Evolutionary conservation across 75 land plant species (phyloP).

Genomic region (Gnetum montanum): DNA sequence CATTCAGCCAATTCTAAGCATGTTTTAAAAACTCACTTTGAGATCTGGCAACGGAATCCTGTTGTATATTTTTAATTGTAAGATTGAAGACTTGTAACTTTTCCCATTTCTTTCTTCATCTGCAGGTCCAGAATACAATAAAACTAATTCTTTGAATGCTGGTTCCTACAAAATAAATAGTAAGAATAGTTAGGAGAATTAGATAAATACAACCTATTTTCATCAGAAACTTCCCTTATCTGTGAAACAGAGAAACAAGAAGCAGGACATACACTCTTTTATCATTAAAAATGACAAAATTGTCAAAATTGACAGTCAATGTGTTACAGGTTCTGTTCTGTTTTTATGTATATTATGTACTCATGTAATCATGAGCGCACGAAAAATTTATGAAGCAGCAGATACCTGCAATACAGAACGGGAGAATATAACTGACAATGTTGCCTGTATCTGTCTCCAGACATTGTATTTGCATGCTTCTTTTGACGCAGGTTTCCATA

Average conservation of each 20-base stretch:
- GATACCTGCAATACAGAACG: constrained; percentile 58
- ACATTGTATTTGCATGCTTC: constrained; percentile 58
- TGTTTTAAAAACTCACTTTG: constrained; percentile 37
- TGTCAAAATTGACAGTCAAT: too few relatives aligned
- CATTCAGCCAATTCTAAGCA: too few relatives aligned
- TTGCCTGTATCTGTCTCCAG: constrained; percentile 57
- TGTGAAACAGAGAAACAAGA: too few relatives aligned
- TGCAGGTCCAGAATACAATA: constrained; percentile 40
- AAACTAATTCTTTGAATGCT: constrained; percentile 80
- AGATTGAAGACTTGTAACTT: constrained; percentile 20
- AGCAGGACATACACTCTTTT: too few relatives aligned
- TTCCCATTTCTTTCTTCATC: constrained; percentile 12
- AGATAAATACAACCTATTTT: too few relatives aligned
- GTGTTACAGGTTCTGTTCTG: too few relatives aligned
- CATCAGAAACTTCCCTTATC: too few relatives aligned
- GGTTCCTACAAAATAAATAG: constrained; percentile 64
- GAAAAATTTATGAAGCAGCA: too few relatives aligned
- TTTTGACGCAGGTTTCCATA: constrained; percentile 80
- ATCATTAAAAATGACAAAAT: too few relatives aligned
- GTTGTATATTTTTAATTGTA: constrained; percentile 71
- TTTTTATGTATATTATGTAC: too few relatives aligned
- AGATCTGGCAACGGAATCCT: constrained; percentile 92
- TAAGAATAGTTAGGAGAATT: not conserved
- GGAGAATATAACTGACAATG: constrained; percentile 62
- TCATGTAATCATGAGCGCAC: too few relatives aligned